Percentiles rank a stretch among this genome's conserved stretches.
Conservation (phyloP, 768 basidiomycete species). For the Trametes cubensis region DNA sequence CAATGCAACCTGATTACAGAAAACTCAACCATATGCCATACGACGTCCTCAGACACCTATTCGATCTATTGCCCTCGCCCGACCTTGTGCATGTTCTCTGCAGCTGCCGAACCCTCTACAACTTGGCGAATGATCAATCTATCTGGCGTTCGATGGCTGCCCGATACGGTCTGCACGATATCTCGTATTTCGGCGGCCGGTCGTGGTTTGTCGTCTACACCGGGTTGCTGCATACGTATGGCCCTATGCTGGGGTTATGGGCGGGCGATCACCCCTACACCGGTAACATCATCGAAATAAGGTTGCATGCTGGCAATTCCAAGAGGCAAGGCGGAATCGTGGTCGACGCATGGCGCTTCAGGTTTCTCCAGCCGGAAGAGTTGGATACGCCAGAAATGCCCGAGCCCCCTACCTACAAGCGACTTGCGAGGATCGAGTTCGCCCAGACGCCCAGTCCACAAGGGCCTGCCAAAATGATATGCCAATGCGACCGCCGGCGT, state of each 20-base stretch:
- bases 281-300: conserved; percentile 23
- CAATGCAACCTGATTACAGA: too few species aligned
- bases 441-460: background rate
- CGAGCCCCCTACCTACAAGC: conserved; percentile 15
- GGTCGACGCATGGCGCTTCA: conserved; percentile 20
- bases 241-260: conserved; percentile 25
- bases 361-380: conserved; percentile 22
- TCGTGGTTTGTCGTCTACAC: conserved; percentile 24
- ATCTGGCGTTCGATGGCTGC: conserved; percentile 20
- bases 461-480: background rate
- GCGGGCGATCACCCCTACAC: conserved; percentile 26
- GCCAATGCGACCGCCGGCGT: background rate
- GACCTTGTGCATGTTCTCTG: conserved; percentile 20
- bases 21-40: conserved; percentile 2
- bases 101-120: conserved; percentile 16
- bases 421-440: conserved; percentile 18
- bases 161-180: conserved; percentile 17
- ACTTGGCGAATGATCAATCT: conserved; percentile 11
- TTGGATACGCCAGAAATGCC: conserved; percentile 13
- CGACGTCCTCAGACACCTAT: conserved; percentile 16
- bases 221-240: conserved; percentile 20
- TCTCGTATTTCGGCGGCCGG: conserved; percentile 18
- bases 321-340: conserved; percentile 14
- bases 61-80: background rate
- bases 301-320: background rate